Evolutionary conservation across 495 filamentous ascomycete species (phyloP).

Genomic region (Talaromyces liani): DNA sequence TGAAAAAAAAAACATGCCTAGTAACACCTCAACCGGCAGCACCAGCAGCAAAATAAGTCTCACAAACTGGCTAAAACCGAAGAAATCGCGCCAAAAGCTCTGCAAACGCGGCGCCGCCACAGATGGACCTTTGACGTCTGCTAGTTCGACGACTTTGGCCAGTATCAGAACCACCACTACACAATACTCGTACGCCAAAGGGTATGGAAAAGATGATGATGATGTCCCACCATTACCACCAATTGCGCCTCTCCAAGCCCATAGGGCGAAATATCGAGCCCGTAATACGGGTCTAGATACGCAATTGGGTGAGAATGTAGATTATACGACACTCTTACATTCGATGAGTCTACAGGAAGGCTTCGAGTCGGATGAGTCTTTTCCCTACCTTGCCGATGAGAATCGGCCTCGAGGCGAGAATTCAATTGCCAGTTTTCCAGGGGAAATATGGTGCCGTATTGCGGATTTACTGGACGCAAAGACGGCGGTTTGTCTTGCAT

Average conservation of each 20-base stretch:
- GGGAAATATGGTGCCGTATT: slow-evolving; percentile 36
- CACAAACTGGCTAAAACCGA: slow-evolving; percentile 30
- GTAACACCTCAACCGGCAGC: slow-evolving; percentile 7
- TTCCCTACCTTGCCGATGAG: slow-evolving; percentile 13
- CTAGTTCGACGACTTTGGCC: slow-evolving; percentile 16
- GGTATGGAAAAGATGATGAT: slow-evolving; percentile 7
- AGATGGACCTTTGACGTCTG: slow-evolving; percentile 16
- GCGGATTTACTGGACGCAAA: slow-evolving; percentile 30
- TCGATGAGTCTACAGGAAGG: slow-evolving; percentile 32
- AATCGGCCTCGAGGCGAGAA: slow-evolving; percentile 32
- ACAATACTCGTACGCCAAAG: slow-evolving; percentile 1
- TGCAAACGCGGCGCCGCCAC: slow-evolving; percentile 33
- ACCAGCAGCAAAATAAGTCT: slow-evolving; percentile 29
- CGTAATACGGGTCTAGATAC: slow-evolving; percentile 27
- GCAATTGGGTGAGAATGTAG: slow-evolving; percentile 41
- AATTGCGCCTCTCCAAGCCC: slow-evolving; percentile 30
- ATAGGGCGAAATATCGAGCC: slow-evolving; percentile 31
- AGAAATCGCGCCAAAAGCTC: slow-evolving; percentile 40
- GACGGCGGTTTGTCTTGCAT: slow-evolving; percentile 39
- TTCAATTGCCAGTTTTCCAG: slow-evolving; percentile 34
- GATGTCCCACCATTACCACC: slow-evolving; percentile 23
- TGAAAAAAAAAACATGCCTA: not conserved
- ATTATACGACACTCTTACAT: slow-evolving; percentile 43
- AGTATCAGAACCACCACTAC: slow-evolving; percentile 9
- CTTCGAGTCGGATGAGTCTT: slow-evolving; percentile 16